These are phyloP conservation scores for Buxus sempervirens DNA, from an alignment of 164 flowering plant genomes.

Conservation along the genomic window DNA sequence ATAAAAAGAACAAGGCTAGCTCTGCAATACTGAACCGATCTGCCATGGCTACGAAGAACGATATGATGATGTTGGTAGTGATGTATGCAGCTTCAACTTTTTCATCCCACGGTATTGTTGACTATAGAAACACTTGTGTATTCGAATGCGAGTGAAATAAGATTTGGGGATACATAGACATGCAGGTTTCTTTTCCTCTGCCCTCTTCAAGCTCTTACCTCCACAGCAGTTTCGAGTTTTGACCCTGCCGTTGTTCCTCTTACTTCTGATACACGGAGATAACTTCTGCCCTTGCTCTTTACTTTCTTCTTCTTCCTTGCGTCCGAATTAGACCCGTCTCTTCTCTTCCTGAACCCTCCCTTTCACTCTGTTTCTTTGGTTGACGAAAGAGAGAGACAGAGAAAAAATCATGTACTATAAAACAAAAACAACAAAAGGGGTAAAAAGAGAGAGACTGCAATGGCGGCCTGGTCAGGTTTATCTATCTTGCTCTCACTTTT, in stretches of 20 bases:
- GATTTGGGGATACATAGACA: no score
- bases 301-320: not conserved
- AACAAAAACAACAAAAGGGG: not conserved
- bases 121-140: not conserved
- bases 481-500: conserved; percentile 4
- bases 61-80: not conserved
- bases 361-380: conserved; percentile 16
- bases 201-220: no score
- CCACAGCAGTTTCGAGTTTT: no score
- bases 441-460: not conserved
- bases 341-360: not conserved
- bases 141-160: no score
- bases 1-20: conserved; percentile 9
- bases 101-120: not conserved
- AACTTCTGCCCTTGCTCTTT: no score
- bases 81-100: conserved; percentile 1
- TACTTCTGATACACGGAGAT: no score
- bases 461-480: not conserved
- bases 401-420: not conserved
- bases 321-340: not conserved
- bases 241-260: no score
- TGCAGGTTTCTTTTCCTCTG: no score
- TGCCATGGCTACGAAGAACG: conserved; percentile 13
- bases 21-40: conserved; percentile 5
- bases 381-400: conserved; percentile 15